Conservation (phyloP, 257 asterid genomes). For the Plantago elongata region DNA sequence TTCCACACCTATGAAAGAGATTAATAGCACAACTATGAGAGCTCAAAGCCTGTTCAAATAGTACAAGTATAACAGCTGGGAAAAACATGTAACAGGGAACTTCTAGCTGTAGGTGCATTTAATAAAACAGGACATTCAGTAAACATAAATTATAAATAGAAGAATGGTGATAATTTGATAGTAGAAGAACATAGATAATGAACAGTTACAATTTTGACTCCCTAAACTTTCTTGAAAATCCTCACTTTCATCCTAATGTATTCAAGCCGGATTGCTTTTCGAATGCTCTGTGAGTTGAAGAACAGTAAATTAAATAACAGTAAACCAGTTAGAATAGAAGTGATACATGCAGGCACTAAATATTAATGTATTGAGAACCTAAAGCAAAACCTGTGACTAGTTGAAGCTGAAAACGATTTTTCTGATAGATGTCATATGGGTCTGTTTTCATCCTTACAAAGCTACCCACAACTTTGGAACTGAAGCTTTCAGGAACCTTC, state of each 20-base stretch:
- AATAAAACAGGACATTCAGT: background rate
- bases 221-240: too few relatives aligned
- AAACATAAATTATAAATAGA: background rate
- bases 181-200: constrained; percentile 5
- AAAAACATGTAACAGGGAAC: constrained; percentile 1
- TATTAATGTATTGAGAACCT: constrained; percentile 6
- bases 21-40: constrained; percentile 4
- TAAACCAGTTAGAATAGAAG: constrained; percentile 1
- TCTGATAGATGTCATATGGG: constrained; percentile 67
- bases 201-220: too few relatives aligned
- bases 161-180: constrained; percentile 6
- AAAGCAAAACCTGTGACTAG: constrained; percentile 63
- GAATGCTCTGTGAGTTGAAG: background rate
- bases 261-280: background rate
- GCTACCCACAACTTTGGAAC: constrained; percentile 64
- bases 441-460: constrained; percentile 82
- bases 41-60: background rate
- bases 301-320: constrained; percentile 3
- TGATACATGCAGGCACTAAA: constrained; percentile 7
- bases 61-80: background rate
- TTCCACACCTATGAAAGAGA: constrained; percentile 47
- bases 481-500: constrained; percentile 50
- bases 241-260: too few relatives aligned
- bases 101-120: background rate
- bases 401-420: constrained; percentile 72